A percentile compares a stretch with the other conserved stretches of the same genome.
phyloP scores from a whole-genome alignment of 768 basidiomycete genomes.

The Termitomyces eurrhizus region DNA sequence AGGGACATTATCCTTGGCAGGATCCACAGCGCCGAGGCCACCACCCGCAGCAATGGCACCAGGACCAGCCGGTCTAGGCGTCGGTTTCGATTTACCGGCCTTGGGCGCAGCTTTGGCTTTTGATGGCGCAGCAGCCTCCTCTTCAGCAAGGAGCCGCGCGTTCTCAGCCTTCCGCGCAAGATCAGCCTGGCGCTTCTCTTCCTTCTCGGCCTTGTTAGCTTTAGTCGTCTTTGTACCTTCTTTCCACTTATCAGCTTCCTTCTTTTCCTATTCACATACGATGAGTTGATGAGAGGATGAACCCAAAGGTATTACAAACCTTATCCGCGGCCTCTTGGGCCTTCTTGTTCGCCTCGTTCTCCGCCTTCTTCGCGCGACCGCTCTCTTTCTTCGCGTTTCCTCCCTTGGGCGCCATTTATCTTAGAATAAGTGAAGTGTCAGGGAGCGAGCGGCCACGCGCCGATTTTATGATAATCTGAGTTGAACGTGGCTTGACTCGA shows the following conservation, averaged over 20 bases:
- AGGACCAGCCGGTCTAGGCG: slow-evolving; percentile 70
- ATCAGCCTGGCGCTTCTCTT: slow-evolving; percentile 77
- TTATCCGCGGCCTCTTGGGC: slow-evolving; percentile 56
- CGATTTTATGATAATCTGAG: slow-evolving; percentile 5
- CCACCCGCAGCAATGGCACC: slow-evolving; percentile 81
- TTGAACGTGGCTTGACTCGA: slow-evolving; percentile 5
- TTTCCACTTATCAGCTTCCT: slow-evolving; percentile 66
- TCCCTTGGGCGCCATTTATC: slow-evolving; percentile 83
- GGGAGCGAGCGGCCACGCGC: slow-evolving; percentile 2
- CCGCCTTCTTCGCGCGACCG: slow-evolving; percentile 87
- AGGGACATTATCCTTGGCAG: slow-evolving; percentile 20
- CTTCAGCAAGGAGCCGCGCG: slow-evolving; percentile 82
- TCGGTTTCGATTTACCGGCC: slow-evolving; percentile 53
- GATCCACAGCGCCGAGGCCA: slow-evolving; percentile 26
- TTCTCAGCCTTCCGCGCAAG: slow-evolving; percentile 85
- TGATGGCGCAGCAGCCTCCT: slow-evolving; percentile 60
- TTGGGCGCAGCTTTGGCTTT: slow-evolving; percentile 67
- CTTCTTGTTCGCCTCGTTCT: slow-evolving; percentile 83
- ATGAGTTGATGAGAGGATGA: neutral
- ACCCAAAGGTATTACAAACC: slow-evolving; percentile 28
- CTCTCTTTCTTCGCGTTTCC: slow-evolving; percentile 91
- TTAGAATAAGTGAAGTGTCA: neutral
- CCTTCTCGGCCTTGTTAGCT: slow-evolving; percentile 62
- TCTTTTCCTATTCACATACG: slow-evolving; percentile 49
- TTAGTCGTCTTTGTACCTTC: slow-evolving; percentile 63